These are phyloP conservation scores for Tuctoria greenei DNA, from an alignment of 176 grass and related monocot species.

Conservation along the genomic window DNA sequence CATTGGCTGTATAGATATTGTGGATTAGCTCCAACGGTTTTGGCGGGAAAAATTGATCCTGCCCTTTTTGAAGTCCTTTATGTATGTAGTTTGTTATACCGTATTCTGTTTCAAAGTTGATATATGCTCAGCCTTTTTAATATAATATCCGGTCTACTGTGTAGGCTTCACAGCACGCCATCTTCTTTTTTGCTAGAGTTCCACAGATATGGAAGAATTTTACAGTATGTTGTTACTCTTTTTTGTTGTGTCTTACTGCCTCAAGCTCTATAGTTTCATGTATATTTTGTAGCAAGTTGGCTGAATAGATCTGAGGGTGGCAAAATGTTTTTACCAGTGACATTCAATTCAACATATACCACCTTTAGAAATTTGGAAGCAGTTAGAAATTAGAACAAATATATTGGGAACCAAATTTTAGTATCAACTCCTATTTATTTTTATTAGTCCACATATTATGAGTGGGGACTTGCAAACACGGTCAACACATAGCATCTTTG, in stretches of 20 bases:
- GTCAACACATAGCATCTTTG: neutral
- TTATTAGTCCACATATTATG: neutral
- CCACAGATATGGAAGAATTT: slow-evolving; percentile 98
- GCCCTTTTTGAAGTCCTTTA: slow-evolving; percentile 92
- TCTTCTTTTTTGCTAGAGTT: slow-evolving; percentile 96
- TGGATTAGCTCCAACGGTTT: slow-evolving; percentile 74
- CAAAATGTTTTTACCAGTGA: neutral
- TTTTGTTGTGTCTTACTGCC: slow-evolving; percentile 14
- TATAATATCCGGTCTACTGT: slow-evolving; percentile 21
- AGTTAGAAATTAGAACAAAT: slow-evolving; percentile 1
- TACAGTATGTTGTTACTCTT: slow-evolving; percentile 42
- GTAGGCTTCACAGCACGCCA: slow-evolving; percentile 88
- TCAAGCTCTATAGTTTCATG: slow-evolving; percentile 9
- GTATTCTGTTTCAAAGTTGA: slow-evolving; percentile 7
- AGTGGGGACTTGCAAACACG: neutral
- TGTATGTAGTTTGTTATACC: slow-evolving; percentile 47
- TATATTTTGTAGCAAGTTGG: slow-evolving; percentile 6
- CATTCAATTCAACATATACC: neutral
- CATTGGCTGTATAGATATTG: slow-evolving; percentile 64
- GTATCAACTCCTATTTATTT: neutral
- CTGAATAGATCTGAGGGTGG: slow-evolving; percentile 4
- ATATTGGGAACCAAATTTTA: neutral
- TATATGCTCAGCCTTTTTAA: neutral
- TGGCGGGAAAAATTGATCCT: slow-evolving; percentile 85
- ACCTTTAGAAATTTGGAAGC: neutral